A percentile compares a stretch with the other conserved stretches of the same genome.
Evolutionary conservation across 2,329 filamentous ascomycete species (phyloP).

Genomic region (Arthrobotrys sphaeroides): DNA sequence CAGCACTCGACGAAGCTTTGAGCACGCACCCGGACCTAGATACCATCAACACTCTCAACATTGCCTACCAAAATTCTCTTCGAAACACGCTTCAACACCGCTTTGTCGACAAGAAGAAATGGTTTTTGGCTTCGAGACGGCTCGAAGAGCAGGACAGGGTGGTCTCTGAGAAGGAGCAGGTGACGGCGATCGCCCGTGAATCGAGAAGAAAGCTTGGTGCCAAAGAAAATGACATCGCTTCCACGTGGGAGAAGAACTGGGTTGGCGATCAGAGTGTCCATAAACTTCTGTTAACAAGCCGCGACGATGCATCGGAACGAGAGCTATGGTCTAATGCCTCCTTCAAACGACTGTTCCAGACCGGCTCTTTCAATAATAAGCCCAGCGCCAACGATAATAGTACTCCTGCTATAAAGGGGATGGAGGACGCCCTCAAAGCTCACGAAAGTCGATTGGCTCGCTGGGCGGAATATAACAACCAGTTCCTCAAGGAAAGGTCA

Average conservation of each 20-base stretch:
- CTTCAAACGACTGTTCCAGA: conserved; percentile 55
- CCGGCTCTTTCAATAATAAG: conserved; percentile 50
- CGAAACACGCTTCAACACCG: conserved; percentile 43
- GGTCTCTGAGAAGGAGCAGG: conserved; percentile 25
- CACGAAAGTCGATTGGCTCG: conserved; percentile 34
- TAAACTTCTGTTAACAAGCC: conserved; percentile 55
- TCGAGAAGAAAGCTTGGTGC: conserved; percentile 17
- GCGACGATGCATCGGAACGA: conserved; percentile 53
- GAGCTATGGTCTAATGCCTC: conserved; percentile 57
- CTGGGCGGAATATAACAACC: conserved; percentile 36
- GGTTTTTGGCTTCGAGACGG: conserved; percentile 45
- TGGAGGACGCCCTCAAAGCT: conserved; percentile 54
- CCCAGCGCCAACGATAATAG: conserved; percentile 5
- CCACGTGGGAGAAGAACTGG: conserved; percentile 58
- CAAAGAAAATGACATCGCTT: conserved; percentile 55
- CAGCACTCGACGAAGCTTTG: conserved; percentile 56
- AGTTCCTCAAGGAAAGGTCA: conserved; percentile 37
- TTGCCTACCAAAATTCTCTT: conserved; percentile 48
- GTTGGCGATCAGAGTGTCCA: conserved; percentile 57
- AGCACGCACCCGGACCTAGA: conserved; percentile 52
- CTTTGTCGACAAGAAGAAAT: conserved; percentile 52
- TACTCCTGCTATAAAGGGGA: conserved; percentile 43
- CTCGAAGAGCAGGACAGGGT: conserved; percentile 38
- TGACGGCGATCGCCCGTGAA: conserved; percentile 29
- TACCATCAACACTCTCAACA: conserved; percentile 30